Evolutionary conservation across 305 asterid species (phyloP).

Genomic region (Fraxinus baroniana): DNA sequence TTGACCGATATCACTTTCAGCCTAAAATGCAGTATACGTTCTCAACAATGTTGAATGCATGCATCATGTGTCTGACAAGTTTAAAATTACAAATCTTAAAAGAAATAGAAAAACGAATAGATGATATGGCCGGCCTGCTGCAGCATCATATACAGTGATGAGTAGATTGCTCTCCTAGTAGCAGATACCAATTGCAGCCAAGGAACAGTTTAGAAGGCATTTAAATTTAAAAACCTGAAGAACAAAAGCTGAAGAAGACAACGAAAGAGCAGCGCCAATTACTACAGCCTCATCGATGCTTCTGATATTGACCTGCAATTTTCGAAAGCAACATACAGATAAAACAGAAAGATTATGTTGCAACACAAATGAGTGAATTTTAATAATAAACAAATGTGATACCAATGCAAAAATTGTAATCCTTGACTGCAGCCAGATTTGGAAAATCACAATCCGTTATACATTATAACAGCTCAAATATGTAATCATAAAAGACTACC

Average conservation of each 20-base stretch:
- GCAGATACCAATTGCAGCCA: background rate
- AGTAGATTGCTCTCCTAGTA: background rate
- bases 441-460: background rate
- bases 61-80: background rate
- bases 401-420: background rate
- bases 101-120: background rate
- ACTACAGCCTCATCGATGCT: slow-evolving; percentile 97
- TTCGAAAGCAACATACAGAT: slow-evolving; percentile 14
- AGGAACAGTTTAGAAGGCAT: slow-evolving; percentile 12
- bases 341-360: slow-evolving; percentile 17
- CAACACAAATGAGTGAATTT: slow-evolving; percentile 1
- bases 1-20: background rate
- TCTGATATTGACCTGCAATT: slow-evolving; percentile 87
- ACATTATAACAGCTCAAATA: background rate
- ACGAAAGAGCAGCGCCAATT: slow-evolving; percentile 95
- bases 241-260: slow-evolving; percentile 97
- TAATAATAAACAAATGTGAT: background rate
- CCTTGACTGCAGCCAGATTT: background rate
- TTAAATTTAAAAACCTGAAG: slow-evolving; percentile 69
- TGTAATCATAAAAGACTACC: background rate
- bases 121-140: background rate
- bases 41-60: background rate
- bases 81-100: background rate
- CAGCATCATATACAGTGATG: background rate
- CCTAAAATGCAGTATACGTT: background rate